Conservation (phyloP, 306 rosid species). For the Cicer judaicum region DNA sequence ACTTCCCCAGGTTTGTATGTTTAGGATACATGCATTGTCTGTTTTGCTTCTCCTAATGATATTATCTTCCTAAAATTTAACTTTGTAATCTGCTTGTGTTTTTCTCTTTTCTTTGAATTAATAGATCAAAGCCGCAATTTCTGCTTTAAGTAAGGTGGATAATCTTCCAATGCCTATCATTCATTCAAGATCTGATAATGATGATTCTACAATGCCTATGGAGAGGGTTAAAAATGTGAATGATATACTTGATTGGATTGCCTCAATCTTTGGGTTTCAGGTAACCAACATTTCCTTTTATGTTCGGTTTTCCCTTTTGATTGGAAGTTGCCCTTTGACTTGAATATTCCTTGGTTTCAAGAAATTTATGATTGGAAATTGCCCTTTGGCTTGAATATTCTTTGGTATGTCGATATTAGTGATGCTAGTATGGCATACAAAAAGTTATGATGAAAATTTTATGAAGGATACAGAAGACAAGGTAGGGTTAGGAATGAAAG, state of each 20-base stretch:
- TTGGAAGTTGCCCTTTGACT: conserved; percentile 2
- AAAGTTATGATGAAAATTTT: too few species aligned
- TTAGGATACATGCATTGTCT: conserved; percentile 28
- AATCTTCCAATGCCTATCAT: conserved; percentile 79
- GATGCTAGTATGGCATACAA: too few species aligned
- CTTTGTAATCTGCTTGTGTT: conserved; percentile 19
- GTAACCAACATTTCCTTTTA: conserved; percentile 48
- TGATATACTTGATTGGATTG: conserved; percentile 93
- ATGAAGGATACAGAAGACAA: too few species aligned
- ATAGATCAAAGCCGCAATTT: conserved; percentile 82
- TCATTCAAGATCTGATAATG: conserved; percentile 47
- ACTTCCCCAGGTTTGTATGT: conserved; percentile 79
- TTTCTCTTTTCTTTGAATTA: conserved; percentile 34
- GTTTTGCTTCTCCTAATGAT: conserved; percentile 31
- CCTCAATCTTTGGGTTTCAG: conserved; percentile 90
- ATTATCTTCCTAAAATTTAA: conserved; percentile 1
- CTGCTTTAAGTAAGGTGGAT: conserved; percentile 65
- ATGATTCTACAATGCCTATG: conserved; percentile 47
- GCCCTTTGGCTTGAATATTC: background rate
- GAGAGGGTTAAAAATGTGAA: conserved; percentile 68
- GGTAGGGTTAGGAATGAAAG: too few species aligned
- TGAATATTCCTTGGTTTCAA: too few species aligned
- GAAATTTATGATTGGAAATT: conserved; percentile 1
- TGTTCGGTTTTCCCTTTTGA: background rate
- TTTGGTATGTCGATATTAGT: too few species aligned